phyloP scores from a whole-genome alignment of 163 green algal species.

The Scenedesmus sp. region DNA sequence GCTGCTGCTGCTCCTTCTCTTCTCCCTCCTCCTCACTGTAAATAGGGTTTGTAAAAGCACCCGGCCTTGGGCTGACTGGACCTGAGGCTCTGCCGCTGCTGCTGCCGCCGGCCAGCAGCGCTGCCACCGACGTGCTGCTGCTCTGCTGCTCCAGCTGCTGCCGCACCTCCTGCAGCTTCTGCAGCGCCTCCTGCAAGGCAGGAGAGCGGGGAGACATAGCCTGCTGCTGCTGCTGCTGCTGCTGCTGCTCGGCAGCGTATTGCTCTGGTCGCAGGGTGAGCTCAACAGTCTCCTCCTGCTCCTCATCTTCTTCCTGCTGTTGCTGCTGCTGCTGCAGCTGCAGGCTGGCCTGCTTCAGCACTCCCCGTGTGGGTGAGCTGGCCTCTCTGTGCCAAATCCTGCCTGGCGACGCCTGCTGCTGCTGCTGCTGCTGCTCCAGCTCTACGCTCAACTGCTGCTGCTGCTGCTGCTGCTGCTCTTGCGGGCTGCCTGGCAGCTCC shows the following conservation, averaged over 20 bases:
- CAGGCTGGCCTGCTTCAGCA: neutral
- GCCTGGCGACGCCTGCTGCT: neutral
- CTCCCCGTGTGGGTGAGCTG: neutral
- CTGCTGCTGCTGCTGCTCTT: slow-evolving; percentile 6
- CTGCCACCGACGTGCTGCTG: neutral
- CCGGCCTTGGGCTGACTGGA: neutral
- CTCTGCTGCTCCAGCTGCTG: slow-evolving; percentile 1
- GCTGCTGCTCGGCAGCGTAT: neutral
- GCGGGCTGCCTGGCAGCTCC: neutral
- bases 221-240: neutral
- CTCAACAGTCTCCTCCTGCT: neutral
- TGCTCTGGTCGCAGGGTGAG: slow-evolving; percentile 5
- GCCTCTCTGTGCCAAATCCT: neutral
- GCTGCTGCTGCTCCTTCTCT: neutral
- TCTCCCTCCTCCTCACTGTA: neutral
- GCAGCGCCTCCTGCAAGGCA: neutral
- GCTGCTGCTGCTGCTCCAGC: neutral
- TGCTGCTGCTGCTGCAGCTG: neutral
- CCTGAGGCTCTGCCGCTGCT: neutral
- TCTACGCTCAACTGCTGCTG: neutral
- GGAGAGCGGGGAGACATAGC: neutral
- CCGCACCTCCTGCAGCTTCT: neutral
- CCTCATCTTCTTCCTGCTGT: neutral
- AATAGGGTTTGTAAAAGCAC: neutral
- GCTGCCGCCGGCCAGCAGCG: neutral